Percentiles rank a stretch among this genome's conserved stretches.
Evolutionary conservation across 768 basidiomycete species (phyloP).

Genomic region (Filobasidium floriforme): DNA sequence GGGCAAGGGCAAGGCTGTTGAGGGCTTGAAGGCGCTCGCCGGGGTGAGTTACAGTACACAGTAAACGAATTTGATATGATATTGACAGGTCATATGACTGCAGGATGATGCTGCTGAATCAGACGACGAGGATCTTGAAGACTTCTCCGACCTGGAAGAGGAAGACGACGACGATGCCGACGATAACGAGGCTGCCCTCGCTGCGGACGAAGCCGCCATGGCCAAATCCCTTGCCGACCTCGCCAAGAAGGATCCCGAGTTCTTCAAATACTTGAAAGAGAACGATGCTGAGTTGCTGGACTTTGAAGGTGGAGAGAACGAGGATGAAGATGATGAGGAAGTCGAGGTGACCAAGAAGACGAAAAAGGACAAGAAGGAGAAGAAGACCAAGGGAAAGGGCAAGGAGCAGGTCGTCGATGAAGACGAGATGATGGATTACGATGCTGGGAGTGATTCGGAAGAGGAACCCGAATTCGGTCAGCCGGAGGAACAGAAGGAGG

Average conservation of each 20-base stretch:
- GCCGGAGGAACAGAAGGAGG: conserved; percentile 31
- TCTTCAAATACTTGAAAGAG: conserved; percentile 94
- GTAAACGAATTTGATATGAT: too few species aligned
- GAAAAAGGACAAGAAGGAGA: conserved; percentile 40
- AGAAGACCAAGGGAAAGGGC: conserved; percentile 37
- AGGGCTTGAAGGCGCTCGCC: conserved; percentile 23
- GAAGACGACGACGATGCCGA: conserved; percentile 64
- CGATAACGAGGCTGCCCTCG: conserved; percentile 48
- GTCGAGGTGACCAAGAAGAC: conserved; percentile 37
- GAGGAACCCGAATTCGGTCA: conserved; percentile 57
- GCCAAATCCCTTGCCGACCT: conserved; percentile 75
- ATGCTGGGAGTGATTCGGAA: conserved; percentile 27
- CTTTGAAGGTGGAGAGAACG: conserved; percentile 53
- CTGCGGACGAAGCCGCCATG: conserved; percentile 60
- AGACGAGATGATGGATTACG: conserved; percentile 45
- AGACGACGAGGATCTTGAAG: conserved; percentile 51
- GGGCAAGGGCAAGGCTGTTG: conserved; percentile 22
- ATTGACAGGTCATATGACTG: too few species aligned
- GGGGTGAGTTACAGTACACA: too few species aligned
- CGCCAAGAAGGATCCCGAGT: conserved; percentile 95
- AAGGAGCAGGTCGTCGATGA: conserved; percentile 49
- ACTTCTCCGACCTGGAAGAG: conserved; percentile 65
- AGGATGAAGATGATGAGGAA: conserved; percentile 9
- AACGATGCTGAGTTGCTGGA: conserved; percentile 86
- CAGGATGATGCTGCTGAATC: conserved; percentile 37